Conservation (phyloP, 1,284 basidiomycete species). For the Tausonia pullulans region DNA sequence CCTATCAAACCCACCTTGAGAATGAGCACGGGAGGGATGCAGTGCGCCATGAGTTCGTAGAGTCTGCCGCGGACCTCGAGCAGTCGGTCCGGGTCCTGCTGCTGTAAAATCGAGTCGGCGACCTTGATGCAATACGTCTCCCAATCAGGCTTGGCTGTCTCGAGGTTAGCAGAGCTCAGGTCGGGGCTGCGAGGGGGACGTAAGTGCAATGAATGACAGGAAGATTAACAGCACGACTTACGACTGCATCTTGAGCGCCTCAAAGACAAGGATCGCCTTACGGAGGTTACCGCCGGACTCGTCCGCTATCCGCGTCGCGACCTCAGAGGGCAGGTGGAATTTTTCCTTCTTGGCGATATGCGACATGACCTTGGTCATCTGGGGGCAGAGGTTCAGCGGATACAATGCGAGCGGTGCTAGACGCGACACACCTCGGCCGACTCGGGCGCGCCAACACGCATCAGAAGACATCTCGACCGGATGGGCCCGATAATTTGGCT, state of each 20-base stretch:
- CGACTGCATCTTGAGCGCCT: conserved; percentile 93
- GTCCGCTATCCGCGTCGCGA: conserved; percentile 58
- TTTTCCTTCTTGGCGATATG: conserved; percentile 73
- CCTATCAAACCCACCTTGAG: conserved; percentile 38
- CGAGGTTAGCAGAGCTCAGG: conserved; percentile 53
- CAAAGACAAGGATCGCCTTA: conserved; percentile 87
- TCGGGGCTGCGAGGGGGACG: conserved; percentile 43
- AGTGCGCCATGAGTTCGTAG: conserved; percentile 93
- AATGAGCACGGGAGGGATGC: conserved; percentile 88
- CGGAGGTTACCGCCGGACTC: conserved; percentile 84
- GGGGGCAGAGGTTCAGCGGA: not conserved
- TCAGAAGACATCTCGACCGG: conserved; percentile 82
- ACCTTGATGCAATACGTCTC: conserved; percentile 93
- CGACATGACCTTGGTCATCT: conserved; percentile 72
- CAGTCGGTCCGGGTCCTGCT: conserved; percentile 82
- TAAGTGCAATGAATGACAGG: not conserved
- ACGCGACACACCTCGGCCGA: conserved; percentile 51
- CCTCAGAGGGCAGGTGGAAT: conserved; percentile 67
- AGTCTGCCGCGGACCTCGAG: conserved; percentile 87
- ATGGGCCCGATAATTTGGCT: conserved; percentile 96
- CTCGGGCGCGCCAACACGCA: conserved; percentile 83
- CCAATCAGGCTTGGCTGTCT: conserved; percentile 95
- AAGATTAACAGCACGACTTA: conserved; percentile 33
- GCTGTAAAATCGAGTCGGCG: conserved; percentile 82
- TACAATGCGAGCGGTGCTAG: not conserved